These are phyloP conservation scores for Pythium aquatile DNA, from an alignment of 352 stramenopile genomes.

Conservation along the genomic window DNA sequence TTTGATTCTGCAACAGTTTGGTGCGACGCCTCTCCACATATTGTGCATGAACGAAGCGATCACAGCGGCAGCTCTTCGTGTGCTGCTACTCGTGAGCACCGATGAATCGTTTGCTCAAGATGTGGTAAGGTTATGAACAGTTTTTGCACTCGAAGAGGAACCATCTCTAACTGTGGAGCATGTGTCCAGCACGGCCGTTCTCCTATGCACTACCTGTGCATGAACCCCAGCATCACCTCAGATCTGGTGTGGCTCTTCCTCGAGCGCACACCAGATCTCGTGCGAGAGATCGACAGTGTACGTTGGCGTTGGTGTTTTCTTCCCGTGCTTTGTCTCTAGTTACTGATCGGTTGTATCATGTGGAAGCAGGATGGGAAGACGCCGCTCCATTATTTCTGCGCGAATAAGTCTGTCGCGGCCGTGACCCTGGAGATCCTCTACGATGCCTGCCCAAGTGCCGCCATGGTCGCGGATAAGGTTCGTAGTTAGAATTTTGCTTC, in stretches of 20 bases:
- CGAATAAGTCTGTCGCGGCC: constrained; percentile 45
- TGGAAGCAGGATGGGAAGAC: constrained; percentile 46
- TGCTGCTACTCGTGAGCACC: constrained; percentile 41
- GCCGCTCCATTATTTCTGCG: constrained; percentile 62
- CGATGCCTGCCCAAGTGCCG: constrained; percentile 58
- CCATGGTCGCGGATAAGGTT: constrained; percentile 54
- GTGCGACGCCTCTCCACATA: constrained; percentile 54
- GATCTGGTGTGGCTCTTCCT: constrained; percentile 76
- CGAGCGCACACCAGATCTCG: constrained; percentile 51
- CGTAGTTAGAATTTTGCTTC: not conserved
- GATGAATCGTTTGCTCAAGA: constrained; percentile 50
- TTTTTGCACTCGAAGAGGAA: not conserved
- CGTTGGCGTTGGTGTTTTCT: too few relatives aligned
- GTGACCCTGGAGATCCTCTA: constrained; percentile 68
- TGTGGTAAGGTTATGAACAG: constrained; percentile 29
- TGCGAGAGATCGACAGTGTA: constrained; percentile 56
- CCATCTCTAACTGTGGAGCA: not conserved
- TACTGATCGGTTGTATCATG: not conserved
- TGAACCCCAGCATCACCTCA: constrained; percentile 49
- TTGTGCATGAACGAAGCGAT: constrained; percentile 67
- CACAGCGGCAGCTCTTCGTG: constrained; percentile 33
- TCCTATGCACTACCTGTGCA: constrained; percentile 71
- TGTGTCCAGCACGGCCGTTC: constrained; percentile 45
- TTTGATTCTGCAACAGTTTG: constrained; percentile 32
- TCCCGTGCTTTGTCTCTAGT: not conserved